Evolutionary conservation across 306 rosid species (phyloP).

Genomic region (Pterocarpus macrocarpus): DNA sequence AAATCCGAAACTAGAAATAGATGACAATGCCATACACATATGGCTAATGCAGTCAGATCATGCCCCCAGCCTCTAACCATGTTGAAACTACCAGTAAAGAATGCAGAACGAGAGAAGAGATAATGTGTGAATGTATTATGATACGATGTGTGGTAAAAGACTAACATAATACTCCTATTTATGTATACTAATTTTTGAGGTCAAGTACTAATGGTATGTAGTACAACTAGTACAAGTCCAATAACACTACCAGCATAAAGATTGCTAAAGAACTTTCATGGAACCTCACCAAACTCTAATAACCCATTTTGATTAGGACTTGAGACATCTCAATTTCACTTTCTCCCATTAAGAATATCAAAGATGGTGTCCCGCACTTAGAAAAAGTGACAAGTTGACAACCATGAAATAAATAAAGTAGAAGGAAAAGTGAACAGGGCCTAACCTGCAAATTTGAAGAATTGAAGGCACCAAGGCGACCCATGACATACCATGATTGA

Average conservation of each 20-base stretch:
- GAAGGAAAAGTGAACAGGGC: neutral
- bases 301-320: neutral
- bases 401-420: neutral
- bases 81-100: neutral
- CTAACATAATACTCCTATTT: neutral
- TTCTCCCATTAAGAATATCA: neutral
- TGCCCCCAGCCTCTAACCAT: neutral
- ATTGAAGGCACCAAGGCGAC: constrained; percentile 93
- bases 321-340: neutral
- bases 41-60: constrained; percentile 15
- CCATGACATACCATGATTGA: constrained; percentile 98
- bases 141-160: constrained; percentile 11
- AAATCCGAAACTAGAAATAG: constrained; percentile 7
- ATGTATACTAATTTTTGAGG: neutral
- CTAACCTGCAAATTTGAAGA: constrained; percentile 88
- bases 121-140: neutral
- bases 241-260: neutral
- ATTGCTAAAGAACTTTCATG: neutral
- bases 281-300: neutral
- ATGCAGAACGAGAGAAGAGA: neutral
- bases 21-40: neutral
- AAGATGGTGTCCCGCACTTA: neutral
- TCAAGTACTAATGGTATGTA: constrained; percentile 4
- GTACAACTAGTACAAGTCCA: neutral
- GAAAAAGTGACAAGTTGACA: neutral